Percentiles rank a stretch among this genome's conserved stretches.
These are phyloP conservation scores for Pseudocercospora eumusae DNA, from an alignment of 2,329 filamentous ascomycete species.

Conservation along the genomic window DNA sequence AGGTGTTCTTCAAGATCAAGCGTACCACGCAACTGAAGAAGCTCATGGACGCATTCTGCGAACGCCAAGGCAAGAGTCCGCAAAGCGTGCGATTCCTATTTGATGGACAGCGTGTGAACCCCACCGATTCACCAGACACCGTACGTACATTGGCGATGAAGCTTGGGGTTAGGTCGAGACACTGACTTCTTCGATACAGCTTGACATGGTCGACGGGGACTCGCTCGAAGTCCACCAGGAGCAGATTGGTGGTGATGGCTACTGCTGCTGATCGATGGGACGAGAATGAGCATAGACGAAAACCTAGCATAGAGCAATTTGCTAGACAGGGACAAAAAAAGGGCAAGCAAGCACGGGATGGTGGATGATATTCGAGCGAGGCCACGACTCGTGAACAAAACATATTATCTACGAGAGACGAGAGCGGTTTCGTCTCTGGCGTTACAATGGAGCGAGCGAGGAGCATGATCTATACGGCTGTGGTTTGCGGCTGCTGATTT, in stretches of 20 bases:
- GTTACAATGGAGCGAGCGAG: conserved; percentile 2
- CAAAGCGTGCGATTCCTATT: conserved; percentile 90
- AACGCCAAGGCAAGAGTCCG: conserved; percentile 85
- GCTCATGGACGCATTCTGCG: conserved; percentile 97
- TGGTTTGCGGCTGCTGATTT: conserved; percentile 1
- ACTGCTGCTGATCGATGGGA: conserved; percentile 22
- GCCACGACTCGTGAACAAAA: background rate
- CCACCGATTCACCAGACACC: conserved; percentile 84
- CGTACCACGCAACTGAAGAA: conserved; percentile 93
- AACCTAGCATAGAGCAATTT: background rate
- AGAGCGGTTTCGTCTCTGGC: background rate
- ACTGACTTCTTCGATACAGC: conserved; percentile 54
- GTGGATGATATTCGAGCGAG: background rate
- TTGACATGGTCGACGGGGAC: conserved; percentile 96
- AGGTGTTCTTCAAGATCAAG: conserved; percentile 99
- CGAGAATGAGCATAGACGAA: background rate
- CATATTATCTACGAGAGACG: background rate
- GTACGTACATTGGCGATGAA: too few relatives aligned
- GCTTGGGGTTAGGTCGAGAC: too few relatives aligned
- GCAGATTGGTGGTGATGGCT: conserved; percentile 96
- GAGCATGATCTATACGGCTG: background rate
- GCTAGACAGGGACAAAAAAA: background rate
- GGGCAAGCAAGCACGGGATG: background rate
- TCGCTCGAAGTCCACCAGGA: conserved; percentile 97
- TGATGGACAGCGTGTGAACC: conserved; percentile 89